These are phyloP conservation scores for Vigna reflexopilosa DNA, from an alignment of 306 rosid genomes.

Conservation along the genomic window DNA sequence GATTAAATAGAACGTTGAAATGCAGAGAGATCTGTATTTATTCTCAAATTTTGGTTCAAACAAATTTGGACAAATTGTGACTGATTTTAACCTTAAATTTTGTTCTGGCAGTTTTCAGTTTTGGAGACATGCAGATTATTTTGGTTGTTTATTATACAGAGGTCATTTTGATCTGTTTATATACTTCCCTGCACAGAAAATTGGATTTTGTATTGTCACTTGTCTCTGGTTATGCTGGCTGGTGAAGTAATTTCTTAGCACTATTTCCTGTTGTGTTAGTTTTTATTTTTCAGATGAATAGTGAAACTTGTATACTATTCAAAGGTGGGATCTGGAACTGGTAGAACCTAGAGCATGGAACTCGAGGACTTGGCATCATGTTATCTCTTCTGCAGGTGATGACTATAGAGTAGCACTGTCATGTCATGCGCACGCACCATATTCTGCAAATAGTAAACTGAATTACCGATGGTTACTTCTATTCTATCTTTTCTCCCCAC, in stretches of 20 bases:
- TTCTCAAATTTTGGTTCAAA: not conserved
- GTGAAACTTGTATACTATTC: not conserved
- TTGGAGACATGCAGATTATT: not conserved
- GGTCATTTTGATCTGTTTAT: not conserved
- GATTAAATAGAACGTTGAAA: not conserved
- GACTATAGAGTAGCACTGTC: not conserved
- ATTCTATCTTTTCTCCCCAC: not conserved
- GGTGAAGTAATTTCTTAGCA: not conserved
- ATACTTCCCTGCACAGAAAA: slow-evolving; percentile 3
- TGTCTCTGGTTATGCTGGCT: too few relatives aligned
- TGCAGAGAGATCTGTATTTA: not conserved
- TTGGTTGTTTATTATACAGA: not conserved
- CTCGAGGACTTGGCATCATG: too few relatives aligned
- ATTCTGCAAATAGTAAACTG: not conserved
- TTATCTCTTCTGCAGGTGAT: not conserved
- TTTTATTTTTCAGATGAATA: not conserved
- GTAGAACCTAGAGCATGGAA: not conserved
- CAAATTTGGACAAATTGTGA: not conserved
- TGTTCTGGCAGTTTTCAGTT: too few relatives aligned
- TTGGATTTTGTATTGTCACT: not conserved
- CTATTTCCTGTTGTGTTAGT: not conserved
- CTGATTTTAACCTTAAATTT: not conserved
- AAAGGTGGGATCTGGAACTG: not conserved
- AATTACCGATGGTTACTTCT: not conserved
- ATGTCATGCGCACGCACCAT: not conserved